These are phyloP conservation scores for Pseudozyma tsukubaensis DNA, from an alignment of 1,284 basidiomycete species.

Conservation along the genomic window DNA sequence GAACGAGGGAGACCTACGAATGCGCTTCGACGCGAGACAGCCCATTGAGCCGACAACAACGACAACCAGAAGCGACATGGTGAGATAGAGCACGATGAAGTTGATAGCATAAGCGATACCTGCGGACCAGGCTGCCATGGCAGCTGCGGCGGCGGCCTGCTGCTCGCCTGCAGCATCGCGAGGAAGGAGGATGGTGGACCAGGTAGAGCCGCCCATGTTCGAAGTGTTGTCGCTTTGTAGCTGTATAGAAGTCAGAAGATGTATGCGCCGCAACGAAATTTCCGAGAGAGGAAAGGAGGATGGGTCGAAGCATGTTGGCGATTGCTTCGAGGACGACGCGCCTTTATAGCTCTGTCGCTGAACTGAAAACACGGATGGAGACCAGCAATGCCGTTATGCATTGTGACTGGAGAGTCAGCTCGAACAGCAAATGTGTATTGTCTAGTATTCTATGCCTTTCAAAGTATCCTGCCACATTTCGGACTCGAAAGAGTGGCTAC, in stretches of 20 bases:
- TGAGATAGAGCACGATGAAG: conserved; percentile 33
- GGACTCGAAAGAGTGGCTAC: too few species aligned
- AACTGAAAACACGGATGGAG: too few species aligned
- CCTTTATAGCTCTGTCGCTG: too few species aligned
- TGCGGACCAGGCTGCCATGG: conserved; percentile 36
- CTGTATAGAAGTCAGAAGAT: not conserved
- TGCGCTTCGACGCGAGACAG: conserved; percentile 15
- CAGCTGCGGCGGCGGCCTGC: conserved; percentile 22
- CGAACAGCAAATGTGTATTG: too few species aligned
- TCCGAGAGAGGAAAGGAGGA: too few species aligned
- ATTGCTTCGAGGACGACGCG: too few species aligned
- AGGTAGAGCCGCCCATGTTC: not conserved
- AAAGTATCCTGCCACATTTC: too few species aligned
- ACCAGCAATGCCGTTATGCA: too few species aligned
- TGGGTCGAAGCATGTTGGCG: too few species aligned
- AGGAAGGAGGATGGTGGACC: not conserved
- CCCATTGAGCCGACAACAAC: conserved; percentile 27
- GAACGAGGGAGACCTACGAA: conserved; percentile 25
- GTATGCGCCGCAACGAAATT: not conserved
- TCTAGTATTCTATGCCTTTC: too few species aligned
- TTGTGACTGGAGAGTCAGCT: too few species aligned
- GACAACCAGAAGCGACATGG: conserved; percentile 17
- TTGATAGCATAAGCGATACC: conserved; percentile 40
- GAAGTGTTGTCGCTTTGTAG: not conserved
- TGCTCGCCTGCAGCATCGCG: conserved; percentile 19